Base-by-base conservation (phyloP, 2,329 filamentous ascomycete species). In the Sarocladiaceae sp. region DNA sequence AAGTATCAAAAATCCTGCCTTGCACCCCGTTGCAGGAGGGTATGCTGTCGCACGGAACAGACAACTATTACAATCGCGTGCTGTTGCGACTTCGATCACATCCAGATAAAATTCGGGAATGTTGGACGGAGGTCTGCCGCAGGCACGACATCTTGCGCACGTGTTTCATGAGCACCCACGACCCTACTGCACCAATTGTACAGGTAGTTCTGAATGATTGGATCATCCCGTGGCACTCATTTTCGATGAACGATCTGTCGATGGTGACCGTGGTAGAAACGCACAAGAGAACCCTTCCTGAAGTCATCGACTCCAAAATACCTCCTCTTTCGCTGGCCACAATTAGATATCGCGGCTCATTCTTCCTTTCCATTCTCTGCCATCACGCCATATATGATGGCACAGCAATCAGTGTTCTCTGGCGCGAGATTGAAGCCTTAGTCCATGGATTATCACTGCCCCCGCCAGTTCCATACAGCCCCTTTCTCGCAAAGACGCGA, bases 311-410 rank as follows among this genome's bases (percentile, higher is more conserved):
- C 44, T 74, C 74, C 0, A 63, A 67, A 13, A 63, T 57, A 3
- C 76, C 73, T 8, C 78, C 73, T 1, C 64, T 75, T 11, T 78
- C 72, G 4, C 68, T 77, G 48, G 74, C 71, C 0, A 50, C 74
- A 0, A 66, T 82, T 20, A 56, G 58, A 10, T 59, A 66, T 1
- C 59, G 60, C 5, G 62, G 59, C 0, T 61, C 55, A 0, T 49
- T 53, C 0, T 76, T 75, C 39, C 59, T 77, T 1, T 84, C 72
- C 0, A 77, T 77, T 47, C 66, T 74, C 33, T 84, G 73, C 59
- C 91, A 96, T 60, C 92, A 97, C 68, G 88, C 90, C 2, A 72
- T 96, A 1, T 96, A 96, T 60, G 92, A 97, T 67, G 92, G 87
- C 0, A 83, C 87, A 31, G 90, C 90, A 0, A 86, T 96, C 61